These are phyloP conservation scores for Spathaspora passalidarum DNA, from an alignment of 805 yeast genomes.

Conservation along the genomic window DNA sequence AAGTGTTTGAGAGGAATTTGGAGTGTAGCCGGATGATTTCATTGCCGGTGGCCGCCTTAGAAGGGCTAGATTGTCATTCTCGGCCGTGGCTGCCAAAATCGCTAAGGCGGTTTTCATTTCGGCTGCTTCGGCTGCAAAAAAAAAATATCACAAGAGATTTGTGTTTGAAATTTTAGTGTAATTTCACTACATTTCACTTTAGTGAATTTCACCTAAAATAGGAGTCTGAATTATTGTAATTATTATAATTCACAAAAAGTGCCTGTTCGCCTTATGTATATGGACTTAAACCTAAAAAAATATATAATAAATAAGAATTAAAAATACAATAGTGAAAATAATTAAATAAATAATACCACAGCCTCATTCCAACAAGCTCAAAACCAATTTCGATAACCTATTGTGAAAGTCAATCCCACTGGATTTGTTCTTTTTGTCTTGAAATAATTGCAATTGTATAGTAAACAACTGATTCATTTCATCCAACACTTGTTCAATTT, in stretches of 20 bases:
- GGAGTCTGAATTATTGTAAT: too few species aligned
- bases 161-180: too few species aligned
- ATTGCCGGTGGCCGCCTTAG: too few species aligned
- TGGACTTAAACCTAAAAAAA: background rate
- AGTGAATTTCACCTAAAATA: too few species aligned
- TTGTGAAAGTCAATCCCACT: constrained; percentile 16
- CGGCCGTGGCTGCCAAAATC: too few species aligned
- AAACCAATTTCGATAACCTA: constrained; percentile 15
- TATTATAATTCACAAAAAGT: background rate
- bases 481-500: constrained; percentile 26
- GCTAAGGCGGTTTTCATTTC: too few species aligned
- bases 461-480: constrained; percentile 20
- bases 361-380: constrained; percentile 4
- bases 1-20: too few species aligned
- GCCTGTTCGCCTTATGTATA: background rate
- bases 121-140: too few species aligned
- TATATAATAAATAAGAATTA: background rate
- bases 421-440: constrained; percentile 5
- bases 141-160: too few species aligned
- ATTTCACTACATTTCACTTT: too few species aligned
- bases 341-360: background rate
- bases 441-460: constrained; percentile 9
- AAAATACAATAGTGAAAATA: background rate
- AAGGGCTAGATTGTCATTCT: too few species aligned
- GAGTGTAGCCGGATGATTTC: too few species aligned